These are phyloP conservation scores for Hypoxylon perforatum DNA, from an alignment of 495 filamentous ascomycete species.

Conservation along the genomic window DNA sequence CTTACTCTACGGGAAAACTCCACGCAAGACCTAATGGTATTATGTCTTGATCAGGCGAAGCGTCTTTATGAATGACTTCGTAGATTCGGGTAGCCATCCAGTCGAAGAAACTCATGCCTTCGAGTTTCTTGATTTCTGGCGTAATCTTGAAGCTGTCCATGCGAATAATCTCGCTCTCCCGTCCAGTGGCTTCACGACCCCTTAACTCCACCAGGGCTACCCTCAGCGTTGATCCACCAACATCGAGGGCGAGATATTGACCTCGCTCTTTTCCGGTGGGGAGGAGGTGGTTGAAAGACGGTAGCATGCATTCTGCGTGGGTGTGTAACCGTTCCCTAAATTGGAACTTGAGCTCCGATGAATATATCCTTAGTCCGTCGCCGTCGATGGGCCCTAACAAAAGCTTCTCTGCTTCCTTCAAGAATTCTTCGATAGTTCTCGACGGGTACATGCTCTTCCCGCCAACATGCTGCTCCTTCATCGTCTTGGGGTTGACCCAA, in stretches of 20 bases:
- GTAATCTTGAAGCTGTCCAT: constrained; percentile 64
- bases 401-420: constrained; percentile 49
- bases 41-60: constrained; percentile 45
- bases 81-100: constrained; percentile 87
- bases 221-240: constrained; percentile 82
- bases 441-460: constrained; percentile 34
- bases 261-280: constrained; percentile 79
- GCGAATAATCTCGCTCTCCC: constrained; percentile 55
- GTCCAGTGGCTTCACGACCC: constrained; percentile 55
- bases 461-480: constrained; percentile 50
- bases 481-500: constrained; percentile 56
- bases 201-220: constrained; percentile 81
- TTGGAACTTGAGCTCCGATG: constrained; percentile 58
- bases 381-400: constrained; percentile 52
- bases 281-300: constrained; percentile 75
- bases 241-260: constrained; percentile 67
- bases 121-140: constrained; percentile 54
- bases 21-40: constrained; percentile 79
- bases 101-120: constrained; percentile 70
- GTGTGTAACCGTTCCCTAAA: constrained; percentile 57
- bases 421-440: constrained; percentile 44
- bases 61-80: constrained; percentile 56
- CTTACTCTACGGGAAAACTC: constrained; percentile 88
- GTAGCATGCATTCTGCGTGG: constrained; percentile 65
- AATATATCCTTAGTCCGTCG: constrained; percentile 52